These are phyloP conservation scores for Rosa rugosa DNA, from an alignment of 306 rosid species.

Conservation along the genomic window DNA sequence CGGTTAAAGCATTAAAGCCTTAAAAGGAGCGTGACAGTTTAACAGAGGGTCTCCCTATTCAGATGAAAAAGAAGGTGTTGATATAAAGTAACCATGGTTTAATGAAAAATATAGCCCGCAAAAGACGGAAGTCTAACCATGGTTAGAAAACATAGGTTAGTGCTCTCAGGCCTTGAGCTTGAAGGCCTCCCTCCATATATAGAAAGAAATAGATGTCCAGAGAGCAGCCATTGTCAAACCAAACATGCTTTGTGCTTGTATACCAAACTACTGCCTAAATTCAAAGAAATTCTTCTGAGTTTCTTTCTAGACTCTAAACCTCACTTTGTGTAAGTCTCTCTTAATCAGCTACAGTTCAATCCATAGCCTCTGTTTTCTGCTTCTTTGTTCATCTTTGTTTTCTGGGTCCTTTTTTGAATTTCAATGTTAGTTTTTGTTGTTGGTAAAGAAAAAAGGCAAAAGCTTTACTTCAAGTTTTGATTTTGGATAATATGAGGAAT, in stretches of 20 bases:
- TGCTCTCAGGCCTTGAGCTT: slow-evolving; percentile 12
- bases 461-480: background rate
- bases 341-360: background rate
- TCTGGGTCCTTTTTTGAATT: slow-evolving; percentile 20
- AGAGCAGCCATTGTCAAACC: slow-evolving; percentile 25
- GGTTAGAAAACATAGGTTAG: slow-evolving; percentile 41
- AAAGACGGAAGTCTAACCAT: slow-evolving; percentile 46
- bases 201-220: background rate
- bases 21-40: background rate
- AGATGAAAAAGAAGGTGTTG: background rate
- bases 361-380: slow-evolving; percentile 19
- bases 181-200: slow-evolving; percentile 26
- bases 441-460: background rate
- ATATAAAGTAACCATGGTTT: slow-evolving; percentile 62
- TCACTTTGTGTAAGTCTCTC: slow-evolving; percentile 46
- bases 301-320: slow-evolving; percentile 12
- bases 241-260: background rate
- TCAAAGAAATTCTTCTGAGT: slow-evolving; percentile 17
- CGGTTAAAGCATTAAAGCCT: background rate
- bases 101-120: background rate
- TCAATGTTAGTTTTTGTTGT: background rate
- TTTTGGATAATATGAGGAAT: slow-evolving; percentile 5
- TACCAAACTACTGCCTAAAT: slow-evolving; percentile 9
- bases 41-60: background rate
- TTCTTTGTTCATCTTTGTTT: slow-evolving; percentile 19